phyloP scores from a whole-genome alignment of 2,329 filamentous ascomycete species.

The Elsinoe perseae region DNA sequence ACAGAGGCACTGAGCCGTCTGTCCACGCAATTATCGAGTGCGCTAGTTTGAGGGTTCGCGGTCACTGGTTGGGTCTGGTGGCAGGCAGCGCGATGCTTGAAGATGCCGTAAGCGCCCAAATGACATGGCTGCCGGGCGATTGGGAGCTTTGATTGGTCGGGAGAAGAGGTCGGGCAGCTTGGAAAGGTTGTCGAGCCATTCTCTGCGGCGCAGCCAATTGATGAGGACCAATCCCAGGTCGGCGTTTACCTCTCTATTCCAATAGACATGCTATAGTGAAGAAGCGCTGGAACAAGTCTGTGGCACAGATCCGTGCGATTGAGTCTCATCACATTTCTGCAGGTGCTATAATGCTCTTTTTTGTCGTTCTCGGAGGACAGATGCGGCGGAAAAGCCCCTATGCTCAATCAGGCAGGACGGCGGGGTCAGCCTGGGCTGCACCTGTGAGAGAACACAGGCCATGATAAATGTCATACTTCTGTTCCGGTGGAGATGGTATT shows the following conservation, averaged over 20 bases:
- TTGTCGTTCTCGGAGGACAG: neutral
- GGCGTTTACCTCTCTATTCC: neutral
- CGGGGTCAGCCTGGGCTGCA: neutral
- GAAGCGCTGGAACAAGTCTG: neutral
- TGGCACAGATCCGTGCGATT: neutral
- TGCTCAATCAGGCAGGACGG: neutral
- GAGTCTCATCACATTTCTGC: neutral
- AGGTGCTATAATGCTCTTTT: neutral
- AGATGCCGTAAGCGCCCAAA: conserved; percentile 12
- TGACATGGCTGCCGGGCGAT: conserved; percentile 1
- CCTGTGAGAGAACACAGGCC: too few relatives aligned
- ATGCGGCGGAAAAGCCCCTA: neutral
- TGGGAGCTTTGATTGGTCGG: neutral
- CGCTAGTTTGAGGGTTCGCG: neutral
- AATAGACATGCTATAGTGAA: neutral
- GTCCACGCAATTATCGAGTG: neutral
- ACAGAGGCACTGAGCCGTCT: neutral
- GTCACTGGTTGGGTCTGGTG: conserved; percentile 9
- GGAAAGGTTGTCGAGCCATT: conserved; percentile 1
- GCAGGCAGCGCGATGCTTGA: conserved; percentile 12
- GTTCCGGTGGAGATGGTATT: too few relatives aligned
- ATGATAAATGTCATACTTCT: too few relatives aligned
- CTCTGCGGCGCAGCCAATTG: neutral
- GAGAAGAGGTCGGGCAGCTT: neutral
- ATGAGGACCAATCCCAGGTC: neutral